Conservation (phyloP, 2,329 filamentous ascomycete species). For the Dendrostoma leiphaemia region DNA sequence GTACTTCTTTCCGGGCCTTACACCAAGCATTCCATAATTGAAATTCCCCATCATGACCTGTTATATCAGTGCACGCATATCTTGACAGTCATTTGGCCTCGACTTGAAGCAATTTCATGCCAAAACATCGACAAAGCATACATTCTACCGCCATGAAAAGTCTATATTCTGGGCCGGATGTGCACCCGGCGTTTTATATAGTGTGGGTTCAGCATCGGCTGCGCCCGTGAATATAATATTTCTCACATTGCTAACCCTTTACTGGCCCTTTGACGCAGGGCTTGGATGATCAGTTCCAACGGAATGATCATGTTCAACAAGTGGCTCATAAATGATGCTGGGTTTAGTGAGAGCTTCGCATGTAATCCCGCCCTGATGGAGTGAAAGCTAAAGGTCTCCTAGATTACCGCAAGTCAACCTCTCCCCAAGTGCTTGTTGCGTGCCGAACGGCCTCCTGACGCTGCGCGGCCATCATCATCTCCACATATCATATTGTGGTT, state of each 20-base stretch:
- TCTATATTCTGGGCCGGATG: too few relatives aligned
- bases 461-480: neutral
- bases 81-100: too few relatives aligned
- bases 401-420: neutral
- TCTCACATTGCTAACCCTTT: too few relatives aligned
- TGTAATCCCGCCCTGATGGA: neutral
- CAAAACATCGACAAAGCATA: too few relatives aligned
- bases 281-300: conserved; percentile 84
- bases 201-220: neutral
- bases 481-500: neutral
- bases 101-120: too few relatives aligned
- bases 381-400: neutral
- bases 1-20: too few relatives aligned
- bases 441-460: neutral
- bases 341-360: conserved; percentile 62
- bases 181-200: neutral
- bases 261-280: too few relatives aligned
- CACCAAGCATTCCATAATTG: too few relatives aligned
- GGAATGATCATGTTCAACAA: conserved; percentile 91
- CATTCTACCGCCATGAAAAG: too few relatives aligned
- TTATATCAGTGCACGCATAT: too few relatives aligned
- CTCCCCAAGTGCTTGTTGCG: neutral
- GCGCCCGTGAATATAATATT: too few relatives aligned
- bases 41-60: too few relatives aligned
- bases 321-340: conserved; percentile 73